Base-by-base conservation (phyloP, 2,329 filamentous ascomycete species). In the Phaeosphaeria sp. region DNA sequence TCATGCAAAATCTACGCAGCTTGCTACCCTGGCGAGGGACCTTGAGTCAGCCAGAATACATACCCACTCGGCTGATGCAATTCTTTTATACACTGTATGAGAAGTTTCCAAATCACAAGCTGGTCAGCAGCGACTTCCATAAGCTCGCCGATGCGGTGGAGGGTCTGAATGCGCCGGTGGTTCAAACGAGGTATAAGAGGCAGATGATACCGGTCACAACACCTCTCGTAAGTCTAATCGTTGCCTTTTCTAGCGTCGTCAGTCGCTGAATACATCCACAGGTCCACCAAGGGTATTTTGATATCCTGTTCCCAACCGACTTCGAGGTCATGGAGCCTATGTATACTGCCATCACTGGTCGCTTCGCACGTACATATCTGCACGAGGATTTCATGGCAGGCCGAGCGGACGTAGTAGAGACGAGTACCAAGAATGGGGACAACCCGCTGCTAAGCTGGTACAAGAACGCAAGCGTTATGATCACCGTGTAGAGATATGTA, bases 221-320 rank as follows among this genome's bases (percentile, higher is more conserved):
- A 4, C 93, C 94, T 53, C 85, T 97, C 75, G 95, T 97, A 82
- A 79, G 89, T 80, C 15, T n/a, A 13, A 46, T 15, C 10, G 15
- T 4, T 18, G n/a, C 1, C 20, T 10, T 51, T 25, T n/a, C 22
- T 18, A n/a, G 9, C 23, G 13, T 33, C 27, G 2, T 6, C 20
- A 3, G 6, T 27, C 48, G 46, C 56, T 61, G 41, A 67, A n/a
- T 27, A 27, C 9, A 13, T 6, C 46, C 3, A 18, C 23, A 96
- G 92, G 92, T 97, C 48, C 93, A 98, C 76, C 96, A 99, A 81
- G 96, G 95, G 46, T 98, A 97, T 79, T 99, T 99, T 74, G 96
- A 99, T 75, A 97, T 99, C 69, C 89, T 99, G 74, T 99, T 99
- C 80, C 95, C 95, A 0, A 99, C 95, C 11, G 90, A 99, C 78